Evolutionary conservation across 768 basidiomycete genomes (phyloP).

Genomic region (Boletus coccyginus): DNA sequence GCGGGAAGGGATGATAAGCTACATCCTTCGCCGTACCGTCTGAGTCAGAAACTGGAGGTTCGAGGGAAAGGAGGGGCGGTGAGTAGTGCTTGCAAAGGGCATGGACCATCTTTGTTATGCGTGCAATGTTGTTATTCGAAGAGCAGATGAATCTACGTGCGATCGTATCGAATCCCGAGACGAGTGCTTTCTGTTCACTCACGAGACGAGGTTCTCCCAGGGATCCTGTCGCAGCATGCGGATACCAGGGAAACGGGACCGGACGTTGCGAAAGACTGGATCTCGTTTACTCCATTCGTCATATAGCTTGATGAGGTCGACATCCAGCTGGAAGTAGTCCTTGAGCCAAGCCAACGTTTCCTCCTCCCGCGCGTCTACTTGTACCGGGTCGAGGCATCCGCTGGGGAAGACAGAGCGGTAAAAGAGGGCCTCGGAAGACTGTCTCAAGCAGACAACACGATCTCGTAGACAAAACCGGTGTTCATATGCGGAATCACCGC

Average conservation of each 20-base stretch:
- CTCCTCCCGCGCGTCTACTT: slow-evolving; percentile 42
- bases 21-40: slow-evolving; percentile 32
- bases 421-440: slow-evolving; percentile 59
- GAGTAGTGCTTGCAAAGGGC: slow-evolving; percentile 78
- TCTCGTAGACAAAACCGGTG: slow-evolving; percentile 80
- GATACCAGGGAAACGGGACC: slow-evolving; percentile 73
- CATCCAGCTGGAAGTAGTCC: slow-evolving; percentile 87
- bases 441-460: slow-evolving; percentile 80
- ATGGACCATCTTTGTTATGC: slow-evolving; percentile 93
- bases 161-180: slow-evolving; percentile 10
- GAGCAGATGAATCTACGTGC: slow-evolving; percentile 88
- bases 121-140: slow-evolving; percentile 92
- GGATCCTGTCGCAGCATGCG: slow-evolving; percentile 89
- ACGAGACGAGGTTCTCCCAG: slow-evolving; percentile 96
- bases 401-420: slow-evolving; percentile 70
- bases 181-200: slow-evolving; percentile 33
- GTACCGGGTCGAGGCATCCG: slow-evolving; percentile 32
- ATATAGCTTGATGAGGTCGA: slow-evolving; percentile 72
- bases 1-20: slow-evolving; percentile 80
- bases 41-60: slow-evolving; percentile 27
- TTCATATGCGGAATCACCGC: slow-evolving; percentile 45
- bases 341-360: slow-evolving; percentile 74
- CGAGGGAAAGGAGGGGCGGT: slow-evolving; percentile 55
- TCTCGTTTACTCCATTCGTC: slow-evolving; percentile 72
- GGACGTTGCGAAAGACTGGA: slow-evolving; percentile 64